Evolutionary conservation across 352 stramenopile species (phyloP), one percentile per base, ranked within the genome.

Genomic region (Elongisporangium senticosum): DNA sequence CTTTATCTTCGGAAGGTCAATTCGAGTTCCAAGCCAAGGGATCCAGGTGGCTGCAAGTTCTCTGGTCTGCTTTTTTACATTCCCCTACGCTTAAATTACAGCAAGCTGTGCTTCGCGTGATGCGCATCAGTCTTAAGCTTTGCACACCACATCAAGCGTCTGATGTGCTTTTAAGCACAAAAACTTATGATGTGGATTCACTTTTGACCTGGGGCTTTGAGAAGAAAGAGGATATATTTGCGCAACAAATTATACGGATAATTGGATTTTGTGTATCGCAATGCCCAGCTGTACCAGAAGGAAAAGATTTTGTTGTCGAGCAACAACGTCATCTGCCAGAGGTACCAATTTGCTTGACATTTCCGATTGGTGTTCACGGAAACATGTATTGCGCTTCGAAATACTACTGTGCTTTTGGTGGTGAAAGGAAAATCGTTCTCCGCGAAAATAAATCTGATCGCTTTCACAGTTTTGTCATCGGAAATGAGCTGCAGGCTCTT

Each of bases 91-190:
- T 64, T 17, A 61, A 75, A 2, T 59, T 93, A n/a, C 81, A 92
- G 56, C 85, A 94, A 57, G 81, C 77, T 7, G 60, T 69, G 2
- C 39, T 88, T n/a, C 82, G 85, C 2, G 67, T 95, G 0, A 53
- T 93, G 20, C 50, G 64, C 4, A 55, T 62, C 40, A 33, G 93
- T 15, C 39, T 93, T 2, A 59, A 65, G 6, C 49, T 64, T 0
- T 65, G 85, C 49, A 19, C 56, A 8, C 83, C 86, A 2, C n/a
- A 55, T 0, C 49, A 61, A 17, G 53, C 70, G 0, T 68, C 61
- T 0, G 53, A 57, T 39, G 61, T 71, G 11, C 37, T 82, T 5
- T 5, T 69, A 39, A 22, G 59, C 4, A 2, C 7, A 43, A 2
- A 39, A n/a, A 20, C 15, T 15, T 43, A 17, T 43, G 13, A 43